Evolutionary conservation across 352 stramenopile species (phyloP).

Genomic region (Globisporangium middletonii): DNA sequence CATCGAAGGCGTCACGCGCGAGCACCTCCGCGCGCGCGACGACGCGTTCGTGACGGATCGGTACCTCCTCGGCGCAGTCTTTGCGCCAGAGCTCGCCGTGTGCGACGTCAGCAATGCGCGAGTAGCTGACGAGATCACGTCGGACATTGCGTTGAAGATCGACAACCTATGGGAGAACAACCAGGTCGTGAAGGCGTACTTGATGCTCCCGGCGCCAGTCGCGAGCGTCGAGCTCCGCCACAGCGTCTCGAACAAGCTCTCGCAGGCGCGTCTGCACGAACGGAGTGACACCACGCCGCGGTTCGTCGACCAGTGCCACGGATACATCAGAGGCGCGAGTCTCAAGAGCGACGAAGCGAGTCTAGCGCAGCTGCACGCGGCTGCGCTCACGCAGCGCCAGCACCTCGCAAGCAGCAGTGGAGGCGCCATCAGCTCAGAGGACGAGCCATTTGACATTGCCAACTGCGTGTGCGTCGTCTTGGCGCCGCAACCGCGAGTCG

Average conservation of each 20-base stretch:
- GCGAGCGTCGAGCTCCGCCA: conserved; percentile 34
- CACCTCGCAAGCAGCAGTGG: conserved; percentile 1
- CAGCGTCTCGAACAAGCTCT: conserved; percentile 27
- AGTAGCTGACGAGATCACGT: background rate
- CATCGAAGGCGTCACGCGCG: conserved; percentile 21
- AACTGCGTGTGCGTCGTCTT: conserved; percentile 46
- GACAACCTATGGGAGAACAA: conserved; percentile 36
- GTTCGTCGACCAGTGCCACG: conserved; percentile 60
- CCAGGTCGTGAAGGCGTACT: conserved; percentile 45
- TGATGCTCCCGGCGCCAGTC: conserved; percentile 26
- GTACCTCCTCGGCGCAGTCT: conserved; percentile 32
- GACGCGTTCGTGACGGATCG: conserved; percentile 38
- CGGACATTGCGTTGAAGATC: conserved; percentile 16
- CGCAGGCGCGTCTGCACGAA: conserved; percentile 26
- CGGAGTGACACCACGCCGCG: conserved; percentile 28
- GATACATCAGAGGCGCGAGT: conserved; percentile 28
- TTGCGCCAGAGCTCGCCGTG: conserved; percentile 18
- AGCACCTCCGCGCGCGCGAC: conserved; percentile 28
- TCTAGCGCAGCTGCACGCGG: conserved; percentile 25
- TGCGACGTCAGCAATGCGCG: conserved; percentile 11
- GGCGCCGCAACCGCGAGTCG: conserved; percentile 30
- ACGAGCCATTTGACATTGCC: conserved; percentile 21
- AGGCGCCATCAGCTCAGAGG: background rate
- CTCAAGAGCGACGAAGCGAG: conserved; percentile 30
- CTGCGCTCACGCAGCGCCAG: conserved; percentile 5